phyloP scores from a whole-genome alignment of 176 grass and related monocot species.

The Triticum monococcum region DNA sequence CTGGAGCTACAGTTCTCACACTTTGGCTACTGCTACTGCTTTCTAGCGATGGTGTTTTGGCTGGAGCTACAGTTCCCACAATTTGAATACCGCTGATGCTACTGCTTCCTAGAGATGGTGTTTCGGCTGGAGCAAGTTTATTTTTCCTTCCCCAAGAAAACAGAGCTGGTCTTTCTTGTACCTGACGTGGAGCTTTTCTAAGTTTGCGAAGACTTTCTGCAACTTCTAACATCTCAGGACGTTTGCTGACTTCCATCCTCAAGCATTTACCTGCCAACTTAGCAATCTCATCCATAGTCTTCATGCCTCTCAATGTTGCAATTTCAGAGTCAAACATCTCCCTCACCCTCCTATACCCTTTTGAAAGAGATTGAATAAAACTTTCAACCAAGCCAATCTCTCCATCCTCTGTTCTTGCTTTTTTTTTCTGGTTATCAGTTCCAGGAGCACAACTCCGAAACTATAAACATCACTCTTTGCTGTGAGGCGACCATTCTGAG shows the following conservation, averaged over 20 bases:
- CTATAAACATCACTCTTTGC: constrained; percentile 7
- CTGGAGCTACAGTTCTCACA: too few species aligned
- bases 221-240: too few species aligned
- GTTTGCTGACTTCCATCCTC: neutral
- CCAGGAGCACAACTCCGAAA: neutral
- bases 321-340: constrained; percentile 8
- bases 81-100: too few species aligned
- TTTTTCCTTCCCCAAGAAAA: too few species aligned
- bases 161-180: too few species aligned
- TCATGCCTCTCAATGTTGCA: neutral
- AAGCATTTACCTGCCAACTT: constrained; percentile 10
- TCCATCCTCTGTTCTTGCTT: neutral
- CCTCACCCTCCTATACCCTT: neutral
- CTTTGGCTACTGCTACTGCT: too few species aligned
- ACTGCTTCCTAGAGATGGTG: too few species aligned
- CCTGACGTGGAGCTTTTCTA: too few species aligned
- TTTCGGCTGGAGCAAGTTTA: too few species aligned
- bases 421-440: neutral
- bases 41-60: too few species aligned
- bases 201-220: too few species aligned
- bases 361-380: neutral
- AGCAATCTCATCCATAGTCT: neutral
- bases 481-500: neutral
- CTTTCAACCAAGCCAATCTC: neutral
- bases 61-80: too few species aligned